Evolutionary conservation across 2,329 filamentous ascomycete genomes (phyloP), one percentile per base, ranked within the genome.

Genomic region (Pseudofabraea citricarpa): DNA sequence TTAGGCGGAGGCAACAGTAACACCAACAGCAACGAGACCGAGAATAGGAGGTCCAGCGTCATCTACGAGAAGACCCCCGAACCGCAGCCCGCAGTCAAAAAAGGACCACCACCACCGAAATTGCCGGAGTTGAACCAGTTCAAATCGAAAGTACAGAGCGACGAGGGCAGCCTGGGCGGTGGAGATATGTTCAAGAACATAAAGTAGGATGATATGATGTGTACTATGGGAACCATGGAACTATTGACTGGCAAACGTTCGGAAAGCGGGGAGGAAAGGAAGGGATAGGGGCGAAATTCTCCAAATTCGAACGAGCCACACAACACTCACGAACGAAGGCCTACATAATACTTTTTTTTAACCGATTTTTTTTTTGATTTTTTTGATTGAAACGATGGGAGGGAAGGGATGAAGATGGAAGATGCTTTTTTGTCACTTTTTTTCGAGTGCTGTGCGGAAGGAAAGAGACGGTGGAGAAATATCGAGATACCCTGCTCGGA

Each of bases 111-210:
- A n/a, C 54, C 60, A 31, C 60, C 60, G 26, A 62, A 52, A 40
- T 43, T 62, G 22, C 60, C 60, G 16, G 58, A 63, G 43, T 47
- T 62, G 44, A 58, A 53, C 41, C 54, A 59, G 36, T 51, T 63
- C 42, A 57, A 56, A 47, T 54, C 57, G 13, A 56, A 54, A 45
- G 54, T 62, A 8, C 52, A 56, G 20, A 47, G 54, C 39, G 56
- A 58, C 41, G 54, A 53, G 33, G 57, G 57, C 27, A 56, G 56
- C 31, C 43, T 63, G 18, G 60, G 58, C 6, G 60, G 44, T 5
- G 58, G 52, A 13, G 60, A 62, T n/a, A 51, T 63, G 54, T 63
- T 63, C 45, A 62, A 60, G 45, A 59, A 63, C 49, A 63, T 63
- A 42, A 60, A 59, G 50, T 61, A 42, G 46, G 20, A 18, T n/a